Conservation (phyloP, 208 protist genomes). For the Leishmania martiniquensis region DNA sequence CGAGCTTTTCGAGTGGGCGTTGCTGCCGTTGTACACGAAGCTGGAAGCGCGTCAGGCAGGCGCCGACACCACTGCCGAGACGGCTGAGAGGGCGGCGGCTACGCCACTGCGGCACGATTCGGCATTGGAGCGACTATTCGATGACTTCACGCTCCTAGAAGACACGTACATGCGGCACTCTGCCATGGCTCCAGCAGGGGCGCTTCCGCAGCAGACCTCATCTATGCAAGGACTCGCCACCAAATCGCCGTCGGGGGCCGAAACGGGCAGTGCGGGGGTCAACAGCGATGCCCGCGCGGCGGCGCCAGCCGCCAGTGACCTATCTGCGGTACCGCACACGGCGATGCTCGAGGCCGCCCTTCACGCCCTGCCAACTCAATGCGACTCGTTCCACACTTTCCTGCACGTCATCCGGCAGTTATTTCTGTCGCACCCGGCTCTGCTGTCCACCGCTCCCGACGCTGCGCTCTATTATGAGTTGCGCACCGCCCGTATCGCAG, state of each 20-base stretch:
- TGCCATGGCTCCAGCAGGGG: not conserved
- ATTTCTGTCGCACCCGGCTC: slow-evolving; percentile 9
- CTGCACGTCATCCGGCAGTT: slow-evolving; percentile 15
- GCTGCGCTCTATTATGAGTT: slow-evolving; percentile 6
- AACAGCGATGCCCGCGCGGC: not conserved
- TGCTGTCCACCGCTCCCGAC: slow-evolving; percentile 16
- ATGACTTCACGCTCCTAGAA: slow-evolving; percentile 22
- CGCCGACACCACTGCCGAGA: not conserved
- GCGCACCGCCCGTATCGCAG: not conserved
- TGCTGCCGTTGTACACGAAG: slow-evolving; percentile 31
- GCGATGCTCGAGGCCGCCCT: slow-evolving; percentile 13
- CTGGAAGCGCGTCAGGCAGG: slow-evolving; percentile 5
- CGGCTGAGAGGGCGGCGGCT: not conserved
- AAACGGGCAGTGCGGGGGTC: not conserved
- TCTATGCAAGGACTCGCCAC: not conserved
- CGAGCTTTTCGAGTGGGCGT: slow-evolving; percentile 24
- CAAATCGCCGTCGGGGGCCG: not conserved
- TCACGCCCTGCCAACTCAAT: slow-evolving; percentile 9
- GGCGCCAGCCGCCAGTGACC: not conserved
- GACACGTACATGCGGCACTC: not conserved
- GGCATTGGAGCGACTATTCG: not conserved
- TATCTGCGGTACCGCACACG: not conserved
- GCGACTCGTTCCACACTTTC: not conserved
- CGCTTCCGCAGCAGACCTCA: not conserved
- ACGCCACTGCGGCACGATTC: not conserved